Percentiles rank a stretch among this genome's conserved stretches.
These are phyloP conservation scores for Gossypium thurberi DNA, from an alignment of 345 rosid genomes.

Conservation along the genomic window DNA sequence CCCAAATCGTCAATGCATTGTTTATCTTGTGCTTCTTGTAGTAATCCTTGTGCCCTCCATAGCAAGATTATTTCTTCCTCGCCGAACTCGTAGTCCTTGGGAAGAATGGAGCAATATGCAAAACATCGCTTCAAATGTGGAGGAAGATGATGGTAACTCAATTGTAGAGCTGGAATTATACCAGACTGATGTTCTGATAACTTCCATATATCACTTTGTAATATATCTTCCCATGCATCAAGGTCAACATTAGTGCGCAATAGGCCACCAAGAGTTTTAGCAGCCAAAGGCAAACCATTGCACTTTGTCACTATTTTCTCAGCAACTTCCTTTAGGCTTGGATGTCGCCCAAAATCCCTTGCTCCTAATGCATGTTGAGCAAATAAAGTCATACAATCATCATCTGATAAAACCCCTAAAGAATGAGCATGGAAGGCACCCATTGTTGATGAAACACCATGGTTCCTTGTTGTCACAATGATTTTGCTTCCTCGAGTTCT, in stretches of 20 bases:
- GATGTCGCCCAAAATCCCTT: background rate
- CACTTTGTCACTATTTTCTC: background rate
- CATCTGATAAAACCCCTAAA: background rate
- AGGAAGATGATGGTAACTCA: conserved; percentile 24
- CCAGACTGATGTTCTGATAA: conserved; percentile 11
- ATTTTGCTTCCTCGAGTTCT: background rate
- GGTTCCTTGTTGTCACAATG: background rate
- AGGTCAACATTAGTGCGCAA: background rate
- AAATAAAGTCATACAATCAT: background rate
- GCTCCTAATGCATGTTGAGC: background rate
- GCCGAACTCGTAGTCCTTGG: background rate
- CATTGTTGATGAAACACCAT: background rate
- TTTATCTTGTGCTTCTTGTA: background rate
- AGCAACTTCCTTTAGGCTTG: background rate
- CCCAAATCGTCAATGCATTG: background rate
- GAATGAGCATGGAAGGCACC: background rate
- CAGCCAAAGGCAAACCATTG: background rate
- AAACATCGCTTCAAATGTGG: conserved; percentile 32
- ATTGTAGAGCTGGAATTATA: conserved; percentile 17
- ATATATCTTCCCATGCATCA: conserved; percentile 7
- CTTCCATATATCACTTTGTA: conserved; percentile 21
- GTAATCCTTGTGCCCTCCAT: background rate
- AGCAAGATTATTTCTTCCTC: background rate
- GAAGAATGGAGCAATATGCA: conserved; percentile 29
- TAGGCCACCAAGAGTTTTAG: background rate